Percentiles rank a stretch among this genome's conserved stretches.
Evolutionary conservation across 306 rosid genomes (phyloP).

Genomic region (Casuarina equisetifolia): DNA sequence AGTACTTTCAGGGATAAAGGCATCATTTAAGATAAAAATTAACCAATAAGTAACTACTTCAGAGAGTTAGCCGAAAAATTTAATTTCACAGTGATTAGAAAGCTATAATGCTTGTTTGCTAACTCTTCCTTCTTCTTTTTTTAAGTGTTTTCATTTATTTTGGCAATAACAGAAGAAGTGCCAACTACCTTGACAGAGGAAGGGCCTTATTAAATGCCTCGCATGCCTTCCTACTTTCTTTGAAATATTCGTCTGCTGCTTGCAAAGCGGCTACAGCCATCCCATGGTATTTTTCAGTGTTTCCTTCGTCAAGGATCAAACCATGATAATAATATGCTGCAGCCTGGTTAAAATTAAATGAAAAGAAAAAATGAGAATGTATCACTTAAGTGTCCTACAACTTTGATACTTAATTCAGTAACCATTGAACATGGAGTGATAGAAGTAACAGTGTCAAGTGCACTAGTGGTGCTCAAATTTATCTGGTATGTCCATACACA

Average conservation of each 20-base stretch:
- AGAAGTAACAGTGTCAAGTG: neutral
- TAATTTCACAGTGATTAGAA: neutral
- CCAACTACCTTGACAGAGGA: constrained; percentile 81
- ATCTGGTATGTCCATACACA: neutral
- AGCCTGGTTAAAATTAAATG: constrained; percentile 57
- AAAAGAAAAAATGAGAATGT: constrained; percentile 25
- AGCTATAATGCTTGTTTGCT: neutral
- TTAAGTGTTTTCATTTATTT: neutral
- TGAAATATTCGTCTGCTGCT: constrained; percentile 93
- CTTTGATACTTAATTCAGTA: constrained; percentile 14
- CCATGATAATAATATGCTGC: constrained; percentile 99
- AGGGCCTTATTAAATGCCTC: constrained; percentile 66
- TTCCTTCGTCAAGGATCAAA: constrained; percentile 95
- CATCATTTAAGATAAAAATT: neutral
- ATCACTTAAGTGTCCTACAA: constrained; percentile 17
- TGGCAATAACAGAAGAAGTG: neutral
- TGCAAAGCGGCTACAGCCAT: constrained; percentile 99
- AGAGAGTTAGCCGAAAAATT: neutral
- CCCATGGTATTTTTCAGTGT: constrained; percentile 93
- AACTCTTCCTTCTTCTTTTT: neutral
- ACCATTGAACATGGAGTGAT: neutral
- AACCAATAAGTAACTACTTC: neutral
- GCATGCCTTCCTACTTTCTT: constrained; percentile 86
- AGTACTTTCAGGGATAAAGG: neutral
- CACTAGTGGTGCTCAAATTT: neutral